Conservation (phyloP, 2,329 filamentous ascomycete species). For the Xylaria digitata region DNA sequence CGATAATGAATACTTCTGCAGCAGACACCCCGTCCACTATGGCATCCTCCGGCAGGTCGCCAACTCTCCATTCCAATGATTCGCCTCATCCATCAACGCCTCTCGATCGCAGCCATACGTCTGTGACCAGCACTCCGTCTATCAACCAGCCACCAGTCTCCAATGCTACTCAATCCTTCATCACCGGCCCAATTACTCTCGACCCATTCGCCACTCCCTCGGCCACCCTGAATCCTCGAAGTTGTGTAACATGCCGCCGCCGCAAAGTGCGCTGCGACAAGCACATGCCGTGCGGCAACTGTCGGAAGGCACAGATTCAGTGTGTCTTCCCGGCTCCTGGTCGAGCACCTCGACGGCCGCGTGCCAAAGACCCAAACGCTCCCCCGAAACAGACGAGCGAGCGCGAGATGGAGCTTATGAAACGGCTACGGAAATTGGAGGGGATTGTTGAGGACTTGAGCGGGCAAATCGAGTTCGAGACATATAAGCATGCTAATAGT, state of each 20-base stretch:
- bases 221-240: constrained; percentile 50
- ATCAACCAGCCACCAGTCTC: constrained; percentile 19
- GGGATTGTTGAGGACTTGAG: constrained; percentile 79
- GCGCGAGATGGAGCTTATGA: constrained; percentile 75
- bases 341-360: constrained; percentile 74
- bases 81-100: constrained; percentile 31
- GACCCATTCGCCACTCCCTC: constrained; percentile 49
- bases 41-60: constrained; percentile 28
- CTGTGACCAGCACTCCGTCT: constrained; percentile 14
- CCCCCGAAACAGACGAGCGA: constrained; percentile 68
- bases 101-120: constrained; percentile 11
- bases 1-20: constrained; percentile 22
- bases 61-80: constrained; percentile 14
- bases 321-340: constrained; percentile 81
- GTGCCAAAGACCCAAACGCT: constrained; percentile 73
- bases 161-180: constrained; percentile 34
- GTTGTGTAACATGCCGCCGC: constrained; percentile 63
- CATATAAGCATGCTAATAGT: constrained; percentile 53
- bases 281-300: constrained; percentile 80
- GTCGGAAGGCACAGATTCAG: constrained; percentile 74
- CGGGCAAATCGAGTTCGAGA: constrained; percentile 70
- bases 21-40: constrained; percentile 32
- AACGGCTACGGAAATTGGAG: constrained; percentile 77
- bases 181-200: constrained; percentile 48
- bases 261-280: constrained; percentile 82